A percentile compares a stretch with the other conserved stretches of the same genome.
These are phyloP conservation scores for Nephelium lappaceum DNA, from an alignment of 345 rosid genomes.

Conservation along the genomic window DNA sequence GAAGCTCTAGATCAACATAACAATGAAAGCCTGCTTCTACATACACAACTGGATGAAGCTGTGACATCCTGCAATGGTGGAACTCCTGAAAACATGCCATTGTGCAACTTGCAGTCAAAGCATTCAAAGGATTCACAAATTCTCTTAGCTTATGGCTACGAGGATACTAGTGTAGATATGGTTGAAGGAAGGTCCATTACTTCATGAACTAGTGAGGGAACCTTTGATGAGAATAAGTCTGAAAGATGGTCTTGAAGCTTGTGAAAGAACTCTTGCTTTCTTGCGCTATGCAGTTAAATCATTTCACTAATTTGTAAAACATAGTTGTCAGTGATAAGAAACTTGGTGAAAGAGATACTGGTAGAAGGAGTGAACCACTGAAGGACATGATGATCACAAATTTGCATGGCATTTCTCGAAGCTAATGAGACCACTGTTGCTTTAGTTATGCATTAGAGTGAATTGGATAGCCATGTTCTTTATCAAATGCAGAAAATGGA, in stretches of 20 bases:
- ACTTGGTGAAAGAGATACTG: neutral
- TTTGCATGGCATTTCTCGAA: too few relatives aligned
- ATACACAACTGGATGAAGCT: constrained; percentile 2
- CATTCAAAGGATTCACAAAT: neutral
- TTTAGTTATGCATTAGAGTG: neutral
- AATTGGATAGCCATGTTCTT: neutral
- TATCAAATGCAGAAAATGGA: neutral
- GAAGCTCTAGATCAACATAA: neutral
- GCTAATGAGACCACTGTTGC: neutral
- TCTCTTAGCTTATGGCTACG: neutral
- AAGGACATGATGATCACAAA: neutral
- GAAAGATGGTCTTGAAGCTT: constrained; percentile 10
- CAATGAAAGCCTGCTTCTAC: neutral
- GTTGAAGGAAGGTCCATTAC: neutral
- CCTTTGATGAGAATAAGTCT: neutral
- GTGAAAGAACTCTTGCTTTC: constrained; percentile 20
- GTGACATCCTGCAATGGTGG: neutral
- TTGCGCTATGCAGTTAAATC: neutral
- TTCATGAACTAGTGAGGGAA: neutral
- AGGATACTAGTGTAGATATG: neutral
- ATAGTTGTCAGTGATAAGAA: neutral
- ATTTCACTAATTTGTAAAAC: neutral
- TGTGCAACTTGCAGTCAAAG: neutral
- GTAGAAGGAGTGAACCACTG: neutral
- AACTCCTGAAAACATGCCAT: neutral